Evolutionary conservation across 208 protist species (phyloP).

Genomic region (Crithidia expoeki): DNA sequence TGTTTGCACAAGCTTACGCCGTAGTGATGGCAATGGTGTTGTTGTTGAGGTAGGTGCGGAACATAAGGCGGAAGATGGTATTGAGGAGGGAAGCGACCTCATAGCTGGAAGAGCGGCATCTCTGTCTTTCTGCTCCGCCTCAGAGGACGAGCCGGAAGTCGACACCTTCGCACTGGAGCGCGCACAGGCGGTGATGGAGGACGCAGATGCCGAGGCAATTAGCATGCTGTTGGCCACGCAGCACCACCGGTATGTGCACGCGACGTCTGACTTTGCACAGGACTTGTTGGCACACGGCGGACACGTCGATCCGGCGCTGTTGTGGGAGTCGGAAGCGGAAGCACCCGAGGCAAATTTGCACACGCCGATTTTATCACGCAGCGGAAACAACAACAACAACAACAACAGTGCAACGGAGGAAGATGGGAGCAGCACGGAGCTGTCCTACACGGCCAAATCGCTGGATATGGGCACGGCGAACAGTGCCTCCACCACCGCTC

Average conservation of each 20-base stretch:
- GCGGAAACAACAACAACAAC: neutral
- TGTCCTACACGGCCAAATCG: neutral
- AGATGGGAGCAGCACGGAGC: neutral
- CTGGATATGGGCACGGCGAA: neutral
- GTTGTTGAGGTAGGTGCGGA: conserved; percentile 2
- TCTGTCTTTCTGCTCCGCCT: conserved; percentile 27
- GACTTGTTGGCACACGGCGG: conserved; percentile 33
- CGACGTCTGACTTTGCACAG: conserved; percentile 40
- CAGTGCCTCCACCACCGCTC: neutral
- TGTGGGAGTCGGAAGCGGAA: conserved; percentile 17
- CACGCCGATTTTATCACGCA: neutral
- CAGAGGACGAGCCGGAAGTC: conserved; percentile 44
- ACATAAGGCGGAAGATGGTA: neutral
- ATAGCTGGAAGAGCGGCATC: neutral
- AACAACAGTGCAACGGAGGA: neutral
- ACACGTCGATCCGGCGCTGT: conserved; percentile 27
- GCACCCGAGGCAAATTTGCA: neutral
- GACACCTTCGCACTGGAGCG: conserved; percentile 40
- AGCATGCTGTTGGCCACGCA: conserved; percentile 22
- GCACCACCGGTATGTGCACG: conserved; percentile 30
- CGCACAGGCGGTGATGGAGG: conserved; percentile 32
- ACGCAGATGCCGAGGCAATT: conserved; percentile 37
- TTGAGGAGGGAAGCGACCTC: neutral
- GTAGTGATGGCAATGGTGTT: neutral
- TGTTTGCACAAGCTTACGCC: neutral